Conservation (phyloP, 2,329 filamentous ascomycete species). For the Penicillium sp. region DNA sequence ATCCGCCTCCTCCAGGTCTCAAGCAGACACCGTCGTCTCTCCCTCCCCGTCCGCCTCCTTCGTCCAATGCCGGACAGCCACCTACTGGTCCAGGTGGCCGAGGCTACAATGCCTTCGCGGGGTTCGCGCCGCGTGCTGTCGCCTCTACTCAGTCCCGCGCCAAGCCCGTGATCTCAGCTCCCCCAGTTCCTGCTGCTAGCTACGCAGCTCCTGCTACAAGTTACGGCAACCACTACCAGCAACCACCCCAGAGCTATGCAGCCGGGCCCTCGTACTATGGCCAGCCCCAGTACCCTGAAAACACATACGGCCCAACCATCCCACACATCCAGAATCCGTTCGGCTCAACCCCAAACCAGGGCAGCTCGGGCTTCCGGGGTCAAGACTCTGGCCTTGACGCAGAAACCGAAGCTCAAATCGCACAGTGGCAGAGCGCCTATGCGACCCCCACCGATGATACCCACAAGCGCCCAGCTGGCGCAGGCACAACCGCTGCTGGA, state of each 20-base stretch:
- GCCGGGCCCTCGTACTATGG: constrained; percentile 48
- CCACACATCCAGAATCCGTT: constrained; percentile 83
- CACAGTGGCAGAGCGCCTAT: constrained; percentile 93
- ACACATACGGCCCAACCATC: constrained; percentile 51
- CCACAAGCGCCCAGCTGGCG: constrained; percentile 38
- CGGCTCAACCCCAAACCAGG: constrained; percentile 50
- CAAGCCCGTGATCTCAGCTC: constrained; percentile 39
- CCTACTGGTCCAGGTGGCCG: constrained; percentile 46
- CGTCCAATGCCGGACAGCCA: constrained; percentile 38
- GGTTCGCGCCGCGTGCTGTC: constrained; percentile 64
- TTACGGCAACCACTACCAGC: constrained; percentile 47
- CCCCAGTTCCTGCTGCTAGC: constrained; percentile 35
- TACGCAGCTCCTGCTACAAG: constrained; percentile 42
- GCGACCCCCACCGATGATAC: constrained; percentile 46
- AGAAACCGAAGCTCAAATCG: constrained; percentile 87
- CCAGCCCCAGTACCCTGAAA: constrained; percentile 50
- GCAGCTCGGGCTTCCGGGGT: constrained; percentile 32
- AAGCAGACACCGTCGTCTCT: constrained; percentile 62
- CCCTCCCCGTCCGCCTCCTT: constrained; percentile 74
- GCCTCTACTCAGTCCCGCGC: constrained; percentile 46
- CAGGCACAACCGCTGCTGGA: constrained; percentile 36
- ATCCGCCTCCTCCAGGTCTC: constrained; percentile 81
- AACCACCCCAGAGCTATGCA: constrained; percentile 41
- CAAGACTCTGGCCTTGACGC: constrained; percentile 59
- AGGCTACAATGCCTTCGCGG: constrained; percentile 51